These are phyloP conservation scores for Candida frijolesensis DNA, from an alignment of 1,139 yeast genomes.

Conservation along the genomic window DNA sequence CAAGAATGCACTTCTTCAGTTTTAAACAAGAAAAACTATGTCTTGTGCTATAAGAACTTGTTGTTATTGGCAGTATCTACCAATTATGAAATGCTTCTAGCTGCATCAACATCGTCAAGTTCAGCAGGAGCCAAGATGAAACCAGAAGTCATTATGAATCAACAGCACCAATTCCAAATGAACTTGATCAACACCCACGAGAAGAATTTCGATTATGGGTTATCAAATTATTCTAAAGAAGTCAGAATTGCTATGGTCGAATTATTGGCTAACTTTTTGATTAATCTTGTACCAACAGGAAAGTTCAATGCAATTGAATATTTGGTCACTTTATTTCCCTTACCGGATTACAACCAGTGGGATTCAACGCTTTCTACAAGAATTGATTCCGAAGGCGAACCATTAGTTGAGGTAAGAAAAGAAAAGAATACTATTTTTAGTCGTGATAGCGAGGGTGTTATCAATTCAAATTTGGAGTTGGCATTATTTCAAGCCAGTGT, in stretches of 20 bases:
- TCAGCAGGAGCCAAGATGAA: slow-evolving; percentile 44
- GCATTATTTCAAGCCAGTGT: slow-evolving; percentile 35
- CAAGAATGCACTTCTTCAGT: slow-evolving; percentile 23
- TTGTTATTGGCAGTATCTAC: slow-evolving; percentile 36
- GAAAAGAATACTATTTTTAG: slow-evolving; percentile 24
- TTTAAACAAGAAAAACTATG: slow-evolving; percentile 35
- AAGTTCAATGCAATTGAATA: slow-evolving; percentile 41
- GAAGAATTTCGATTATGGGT: slow-evolving; percentile 31
- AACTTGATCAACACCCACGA: slow-evolving; percentile 34
- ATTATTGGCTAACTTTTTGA: slow-evolving; percentile 35
- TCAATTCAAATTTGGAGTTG: slow-evolving; percentile 23
- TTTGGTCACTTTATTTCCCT: slow-evolving; percentile 30
- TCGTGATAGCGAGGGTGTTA: slow-evolving; percentile 32
- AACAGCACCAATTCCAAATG: slow-evolving; percentile 42
- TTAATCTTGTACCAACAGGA: slow-evolving; percentile 43
- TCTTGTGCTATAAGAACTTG: slow-evolving; percentile 35
- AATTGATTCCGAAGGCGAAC: slow-evolving; percentile 22
- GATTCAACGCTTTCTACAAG: slow-evolving; percentile 17
- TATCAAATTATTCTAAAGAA: slow-evolving; percentile 37
- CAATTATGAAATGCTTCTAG: slow-evolving; percentile 41
- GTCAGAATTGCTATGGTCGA: slow-evolving; percentile 43
- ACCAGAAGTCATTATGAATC: slow-evolving; percentile 46
- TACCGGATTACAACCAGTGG: slow-evolving; percentile 33
- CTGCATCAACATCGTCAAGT: slow-evolving; percentile 38
- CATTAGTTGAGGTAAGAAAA: slow-evolving; percentile 19